Conservation (phyloP, 768 basidiomycete genomes). For the Dentipellis fragilis region DNA sequence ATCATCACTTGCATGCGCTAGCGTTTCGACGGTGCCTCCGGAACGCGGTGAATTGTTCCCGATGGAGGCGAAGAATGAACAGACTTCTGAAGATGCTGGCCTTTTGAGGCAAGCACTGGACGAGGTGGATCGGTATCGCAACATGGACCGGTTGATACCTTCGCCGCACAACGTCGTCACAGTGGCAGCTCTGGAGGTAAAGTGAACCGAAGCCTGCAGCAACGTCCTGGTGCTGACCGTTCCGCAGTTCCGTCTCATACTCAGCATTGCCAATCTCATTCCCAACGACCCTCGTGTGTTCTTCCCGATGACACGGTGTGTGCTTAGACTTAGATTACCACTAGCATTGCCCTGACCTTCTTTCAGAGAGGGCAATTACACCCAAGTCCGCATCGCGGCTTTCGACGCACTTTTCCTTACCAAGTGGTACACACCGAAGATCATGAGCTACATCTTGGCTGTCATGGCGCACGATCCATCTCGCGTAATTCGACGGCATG, state of each 20-base stretch:
- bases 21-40: constrained; percentile 66
- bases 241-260: constrained; percentile 65
- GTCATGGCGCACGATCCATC: constrained; percentile 85
- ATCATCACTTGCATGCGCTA: constrained; percentile 69
- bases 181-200: constrained; percentile 80
- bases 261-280: constrained; percentile 68
- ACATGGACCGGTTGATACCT: constrained; percentile 91
- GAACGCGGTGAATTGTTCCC: constrained; percentile 73
- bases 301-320: constrained; percentile 82
- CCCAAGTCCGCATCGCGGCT: constrained; percentile 83
- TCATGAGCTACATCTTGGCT: constrained; percentile 81
- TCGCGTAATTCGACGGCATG: constrained; percentile 72
- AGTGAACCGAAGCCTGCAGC: constrained; percentile 9
- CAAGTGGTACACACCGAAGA: constrained; percentile 76
- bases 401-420: constrained; percentile 91
- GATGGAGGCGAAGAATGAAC: constrained; percentile 54
- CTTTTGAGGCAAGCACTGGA: constrained; percentile 66
- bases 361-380: constrained; percentile 84
- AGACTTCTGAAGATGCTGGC: constrained; percentile 57
- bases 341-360: not conserved
- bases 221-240: not conserved
- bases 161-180: constrained; percentile 93
- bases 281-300: constrained; percentile 70
- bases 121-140: constrained; percentile 86
- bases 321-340: constrained; percentile 3